Conservation (phyloP, 805 yeast species). For the Zygoascus bituminiphila region DNA sequence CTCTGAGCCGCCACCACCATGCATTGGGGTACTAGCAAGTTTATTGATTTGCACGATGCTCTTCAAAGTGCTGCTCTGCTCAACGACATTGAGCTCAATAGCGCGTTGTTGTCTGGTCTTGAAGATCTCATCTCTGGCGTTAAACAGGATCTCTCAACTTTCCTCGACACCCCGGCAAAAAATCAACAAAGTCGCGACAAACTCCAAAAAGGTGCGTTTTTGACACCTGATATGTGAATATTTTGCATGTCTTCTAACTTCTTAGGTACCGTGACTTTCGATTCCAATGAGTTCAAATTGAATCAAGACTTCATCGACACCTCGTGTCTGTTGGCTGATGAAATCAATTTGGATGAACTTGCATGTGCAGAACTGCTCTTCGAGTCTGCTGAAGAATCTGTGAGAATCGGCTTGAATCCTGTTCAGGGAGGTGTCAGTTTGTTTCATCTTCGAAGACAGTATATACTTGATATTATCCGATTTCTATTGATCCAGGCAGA, state of each 20-base stretch:
- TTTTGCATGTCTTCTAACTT: neutral
- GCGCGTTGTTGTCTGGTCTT: neutral
- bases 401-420: slow-evolving; percentile 30
- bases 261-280: slow-evolving; percentile 27
- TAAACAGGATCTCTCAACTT: slow-evolving; percentile 28
- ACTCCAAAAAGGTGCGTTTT: slow-evolving; percentile 24
- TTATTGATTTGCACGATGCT: slow-evolving; percentile 22
- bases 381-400: slow-evolving; percentile 18
- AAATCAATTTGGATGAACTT: slow-evolving; percentile 68
- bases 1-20: slow-evolving; percentile 9
- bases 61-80: slow-evolving; percentile 3
- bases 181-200: slow-evolving; percentile 28
- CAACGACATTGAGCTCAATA: neutral
- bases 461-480: slow-evolving; percentile 45
- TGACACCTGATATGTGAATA: neutral
- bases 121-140: slow-evolving; percentile 11
- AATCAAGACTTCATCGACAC: slow-evolving; percentile 58
- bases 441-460: slow-evolving; percentile 61
- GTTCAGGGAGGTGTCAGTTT: slow-evolving; percentile 48
- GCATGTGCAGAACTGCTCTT: slow-evolving; percentile 62
- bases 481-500: slow-evolving; percentile 10
- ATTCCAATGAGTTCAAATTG: slow-evolving; percentile 49
- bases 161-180: slow-evolving; percentile 31
- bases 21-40: slow-evolving; percentile 29
- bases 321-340: slow-evolving; percentile 51